A percentile compares a stretch with the other conserved stretches of the same genome.
These are phyloP conservation scores for Globisporangium sylvaticum DNA, from an alignment of 352 stramenopile genomes.

Conservation along the genomic window DNA sequence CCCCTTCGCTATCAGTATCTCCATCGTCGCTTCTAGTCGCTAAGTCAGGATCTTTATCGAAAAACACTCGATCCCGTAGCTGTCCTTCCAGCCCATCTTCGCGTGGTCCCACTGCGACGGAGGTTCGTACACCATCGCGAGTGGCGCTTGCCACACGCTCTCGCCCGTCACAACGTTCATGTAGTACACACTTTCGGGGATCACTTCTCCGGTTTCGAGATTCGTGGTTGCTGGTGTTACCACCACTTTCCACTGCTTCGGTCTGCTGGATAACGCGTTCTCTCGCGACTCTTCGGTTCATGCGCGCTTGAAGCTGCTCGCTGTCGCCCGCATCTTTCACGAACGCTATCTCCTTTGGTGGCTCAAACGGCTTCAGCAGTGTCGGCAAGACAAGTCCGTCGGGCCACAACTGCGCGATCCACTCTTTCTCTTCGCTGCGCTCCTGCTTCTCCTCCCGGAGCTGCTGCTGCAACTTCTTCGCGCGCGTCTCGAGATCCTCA, in stretches of 20 bases:
- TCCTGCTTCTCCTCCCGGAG: slow-evolving; percentile 40
- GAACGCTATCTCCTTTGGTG: background rate
- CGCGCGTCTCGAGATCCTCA: slow-evolving; percentile 14
- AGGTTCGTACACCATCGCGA: slow-evolving; percentile 55
- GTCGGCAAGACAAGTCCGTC: slow-evolving; percentile 51
- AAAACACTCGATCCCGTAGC: slow-evolving; percentile 50
- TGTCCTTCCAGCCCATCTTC: slow-evolving; percentile 58
- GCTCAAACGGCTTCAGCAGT: slow-evolving; percentile 39
- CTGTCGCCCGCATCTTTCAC: slow-evolving; percentile 25
- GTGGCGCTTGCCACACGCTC: slow-evolving; percentile 50
- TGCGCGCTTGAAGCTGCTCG: slow-evolving; percentile 33
- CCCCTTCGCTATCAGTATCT: background rate
- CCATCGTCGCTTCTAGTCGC: slow-evolving; percentile 2
- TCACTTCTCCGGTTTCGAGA: slow-evolving; percentile 5
- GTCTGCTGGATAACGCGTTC: slow-evolving; percentile 41
- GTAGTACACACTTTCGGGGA: slow-evolving; percentile 42
- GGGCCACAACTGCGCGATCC: slow-evolving; percentile 62
- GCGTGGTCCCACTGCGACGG: slow-evolving; percentile 45
- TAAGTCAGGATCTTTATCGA: slow-evolving; percentile 5
- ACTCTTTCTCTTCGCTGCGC: slow-evolving; percentile 55
- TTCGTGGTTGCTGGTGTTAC: slow-evolving; percentile 17
- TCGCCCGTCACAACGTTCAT: slow-evolving; percentile 48
- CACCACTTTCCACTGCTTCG: slow-evolving; percentile 50
- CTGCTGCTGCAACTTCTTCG: slow-evolving; percentile 18
- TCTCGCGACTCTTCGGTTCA: slow-evolving; percentile 30